Evolutionary conservation across 352 stramenopile species (phyloP).

Genomic region (Phytophthora pluvialis): DNA sequence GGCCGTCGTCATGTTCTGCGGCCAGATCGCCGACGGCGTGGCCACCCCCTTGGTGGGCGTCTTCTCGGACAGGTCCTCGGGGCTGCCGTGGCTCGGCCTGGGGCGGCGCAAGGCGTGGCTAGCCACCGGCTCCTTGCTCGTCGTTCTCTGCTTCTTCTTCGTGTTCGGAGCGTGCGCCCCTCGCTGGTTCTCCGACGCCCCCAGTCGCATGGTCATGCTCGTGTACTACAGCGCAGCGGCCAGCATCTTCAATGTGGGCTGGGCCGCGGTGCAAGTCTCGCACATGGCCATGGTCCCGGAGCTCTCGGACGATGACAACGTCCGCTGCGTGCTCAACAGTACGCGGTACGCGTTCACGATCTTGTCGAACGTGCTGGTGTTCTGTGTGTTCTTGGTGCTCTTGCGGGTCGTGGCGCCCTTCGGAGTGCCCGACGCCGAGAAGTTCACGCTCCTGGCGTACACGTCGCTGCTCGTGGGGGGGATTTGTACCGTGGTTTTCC

Average conservation of each 20-base stretch:
- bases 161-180: slow-evolving; percentile 77
- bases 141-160: slow-evolving; percentile 88
- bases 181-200: slow-evolving; percentile 56
- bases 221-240: slow-evolving; percentile 80
- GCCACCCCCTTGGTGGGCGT: slow-evolving; percentile 84
- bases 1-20: slow-evolving; percentile 87
- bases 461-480: slow-evolving; percentile 73
- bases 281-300: slow-evolving; percentile 90
- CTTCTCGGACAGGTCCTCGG: slow-evolving; percentile 70
- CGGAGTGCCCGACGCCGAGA: slow-evolving; percentile 68
- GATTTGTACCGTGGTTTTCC: slow-evolving; percentile 67
- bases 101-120: slow-evolving; percentile 83
- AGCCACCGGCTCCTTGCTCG: slow-evolving; percentile 66
- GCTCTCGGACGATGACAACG: slow-evolving; percentile 76
- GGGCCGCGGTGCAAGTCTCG: slow-evolving; percentile 83
- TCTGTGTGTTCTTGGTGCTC: slow-evolving; percentile 80
- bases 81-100: slow-evolving; percentile 67
- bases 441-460: slow-evolving; percentile 83
- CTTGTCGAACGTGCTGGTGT: slow-evolving; percentile 87
- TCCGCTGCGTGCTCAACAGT: slow-evolving; percentile 83
- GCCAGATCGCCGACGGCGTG: slow-evolving; percentile 83
- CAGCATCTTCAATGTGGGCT: slow-evolving; percentile 87
- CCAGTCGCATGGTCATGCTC: slow-evolving; percentile 65
- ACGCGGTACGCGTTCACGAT: slow-evolving; percentile 88
- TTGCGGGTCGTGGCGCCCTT: slow-evolving; percentile 63